Evolutionary conservation across 331 rosid species (phyloP).

Genomic region (Ulmus americana): DNA sequence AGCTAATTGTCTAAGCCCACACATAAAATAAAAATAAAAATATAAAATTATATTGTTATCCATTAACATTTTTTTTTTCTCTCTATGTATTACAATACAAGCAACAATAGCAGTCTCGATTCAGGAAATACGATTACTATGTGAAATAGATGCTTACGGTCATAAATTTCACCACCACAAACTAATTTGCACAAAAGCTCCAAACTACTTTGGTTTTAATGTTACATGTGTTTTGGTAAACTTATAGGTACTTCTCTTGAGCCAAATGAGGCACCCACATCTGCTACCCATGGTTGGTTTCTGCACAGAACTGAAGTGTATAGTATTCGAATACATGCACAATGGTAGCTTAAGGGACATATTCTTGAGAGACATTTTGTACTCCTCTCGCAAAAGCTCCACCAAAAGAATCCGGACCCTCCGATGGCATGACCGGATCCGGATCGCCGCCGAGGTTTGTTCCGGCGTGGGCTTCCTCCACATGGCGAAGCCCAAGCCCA

Average conservation of each 20-base stretch:
- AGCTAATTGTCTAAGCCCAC: no score
- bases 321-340: constrained; percentile 71
- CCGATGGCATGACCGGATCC: constrained; percentile 65
- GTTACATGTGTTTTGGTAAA: background rate
- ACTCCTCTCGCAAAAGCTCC: constrained; percentile 29
- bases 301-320: constrained; percentile 53
- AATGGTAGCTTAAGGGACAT: constrained; percentile 66
- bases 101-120: no score
- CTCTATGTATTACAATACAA: no score
- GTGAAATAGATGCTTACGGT: no score
- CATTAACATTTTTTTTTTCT: no score
- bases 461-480: constrained; percentile 65
- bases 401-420: constrained; percentile 45
- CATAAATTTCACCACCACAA: no score
- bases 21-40: no score
- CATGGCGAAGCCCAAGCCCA: constrained; percentile 32
- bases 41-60: no score
- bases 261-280: constrained; percentile 61
- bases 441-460: constrained; percentile 50
- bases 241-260: constrained; percentile 50
- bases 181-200: background rate
- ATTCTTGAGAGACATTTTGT: constrained; percentile 49
- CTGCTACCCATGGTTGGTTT: constrained; percentile 62
- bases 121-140: no score
- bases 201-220: background rate